These are phyloP conservation scores for Rubia yunnanensis DNA, from an alignment of 257 asterid genomes.

Conservation along the genomic window DNA sequence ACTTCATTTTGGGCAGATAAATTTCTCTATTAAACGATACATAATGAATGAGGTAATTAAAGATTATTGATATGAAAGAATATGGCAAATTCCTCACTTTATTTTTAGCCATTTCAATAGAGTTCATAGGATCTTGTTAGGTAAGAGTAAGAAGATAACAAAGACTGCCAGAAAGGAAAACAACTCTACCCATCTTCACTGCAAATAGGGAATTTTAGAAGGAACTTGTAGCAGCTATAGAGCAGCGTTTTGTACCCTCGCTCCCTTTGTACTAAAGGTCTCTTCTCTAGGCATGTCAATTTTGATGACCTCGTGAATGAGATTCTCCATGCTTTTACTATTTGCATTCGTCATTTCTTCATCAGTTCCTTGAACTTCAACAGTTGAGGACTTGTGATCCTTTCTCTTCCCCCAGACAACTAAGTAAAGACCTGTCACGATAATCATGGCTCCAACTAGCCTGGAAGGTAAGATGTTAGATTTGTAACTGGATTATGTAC, in stretches of 20 bases:
- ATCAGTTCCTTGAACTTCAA: slow-evolving; percentile 24
- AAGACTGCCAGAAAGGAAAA: slow-evolving; percentile 2
- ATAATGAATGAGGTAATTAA: background rate
- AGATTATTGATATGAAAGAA: slow-evolving; percentile 3
- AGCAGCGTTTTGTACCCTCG: background rate
- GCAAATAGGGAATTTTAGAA: background rate
- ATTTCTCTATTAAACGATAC: background rate
- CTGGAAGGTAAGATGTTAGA: slow-evolving; percentile 26
- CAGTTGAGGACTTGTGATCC: slow-evolving; percentile 37
- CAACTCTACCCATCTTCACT: background rate
- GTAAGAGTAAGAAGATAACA: background rate
- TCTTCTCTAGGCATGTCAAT: slow-evolving; percentile 17
- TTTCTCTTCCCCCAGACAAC: slow-evolving; percentile 87
- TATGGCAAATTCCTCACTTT: background rate
- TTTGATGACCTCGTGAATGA: slow-evolving; percentile 29
- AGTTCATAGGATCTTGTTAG: background rate
- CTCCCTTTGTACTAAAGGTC: slow-evolving; percentile 17
- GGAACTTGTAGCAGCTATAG: background rate
- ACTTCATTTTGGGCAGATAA: background rate
- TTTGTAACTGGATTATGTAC: slow-evolving; percentile 1
- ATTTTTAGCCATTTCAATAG: background rate
- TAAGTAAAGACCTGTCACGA: slow-evolving; percentile 71
- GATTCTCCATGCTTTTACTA: slow-evolving; percentile 3
- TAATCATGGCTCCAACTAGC: slow-evolving; percentile 70
- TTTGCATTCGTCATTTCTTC: slow-evolving; percentile 24